Evolutionary conservation across 768 basidiomycete species (phyloP), one percentile per base, ranked within the genome.

Genomic region (Termitomyces sp.): DNA sequence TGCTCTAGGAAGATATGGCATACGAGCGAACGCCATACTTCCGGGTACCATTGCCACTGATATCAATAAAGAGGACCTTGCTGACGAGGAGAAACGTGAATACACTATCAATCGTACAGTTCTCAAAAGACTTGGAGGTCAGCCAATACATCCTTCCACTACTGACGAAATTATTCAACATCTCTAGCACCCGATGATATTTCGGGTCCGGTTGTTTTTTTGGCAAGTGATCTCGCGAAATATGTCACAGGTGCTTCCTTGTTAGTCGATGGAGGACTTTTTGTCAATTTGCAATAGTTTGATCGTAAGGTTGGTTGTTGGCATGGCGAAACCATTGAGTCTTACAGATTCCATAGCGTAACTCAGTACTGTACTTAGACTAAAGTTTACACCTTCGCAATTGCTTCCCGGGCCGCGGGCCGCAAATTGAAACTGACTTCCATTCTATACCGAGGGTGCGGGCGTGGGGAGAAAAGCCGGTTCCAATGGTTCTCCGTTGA

Each of bases 31-130:
- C 65, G 83, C 86, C 4, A 71, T 87, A 53, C 77, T 89, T n/a
- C 88, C 89, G 15, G 88, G 89, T 9, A 90, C 89, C 2, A 87
- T 91, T 62, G 86, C 80, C 44, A 92, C 90, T 20, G 80, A 86
- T 62, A 90, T 90, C 71, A 91, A 92, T 73, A 83, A 83, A 64
- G 88, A 88, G 60, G 88, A 91, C 69, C 78, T 92, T 34, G 67
- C 84, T 13, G 79, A 88, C 63, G 67, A 69, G 2, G 69, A 66
- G 46, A 91, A 90, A 69, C 76, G 85, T 24, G 78, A 81, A 45
- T 79, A 81, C 60, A 90, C 87, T 80, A 73, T 83, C 58, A 79
- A 82, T 46, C 76, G 89, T 58, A 89, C 86, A 22, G 80, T 79
- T 54, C 73, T 92, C 15, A 85, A 86, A 13, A 73, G 89, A 62